Conservation (phyloP, 352 stramenopile species). For the Elongisporangium undulatum region DNA sequence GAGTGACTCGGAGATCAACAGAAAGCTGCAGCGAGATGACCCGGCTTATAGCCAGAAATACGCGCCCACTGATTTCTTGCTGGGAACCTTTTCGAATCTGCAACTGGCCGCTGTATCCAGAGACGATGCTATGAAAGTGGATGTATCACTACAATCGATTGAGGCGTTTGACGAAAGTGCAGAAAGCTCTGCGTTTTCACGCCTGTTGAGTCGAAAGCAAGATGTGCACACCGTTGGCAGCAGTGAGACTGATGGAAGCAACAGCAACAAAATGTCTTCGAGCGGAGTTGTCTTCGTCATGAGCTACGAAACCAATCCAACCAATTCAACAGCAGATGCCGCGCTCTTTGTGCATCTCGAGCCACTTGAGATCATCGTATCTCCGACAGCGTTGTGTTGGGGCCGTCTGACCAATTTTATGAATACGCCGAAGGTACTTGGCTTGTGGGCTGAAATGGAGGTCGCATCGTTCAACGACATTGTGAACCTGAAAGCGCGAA, state of each 20-base stretch:
- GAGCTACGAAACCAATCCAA: constrained; percentile 79
- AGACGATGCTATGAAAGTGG: constrained; percentile 68
- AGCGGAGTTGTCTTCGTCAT: constrained; percentile 70
- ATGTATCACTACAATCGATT: constrained; percentile 84
- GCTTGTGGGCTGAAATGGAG: constrained; percentile 84
- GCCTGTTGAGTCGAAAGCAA: constrained; percentile 71
- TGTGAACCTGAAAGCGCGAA: constrained; percentile 85
- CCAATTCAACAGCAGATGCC: constrained; percentile 59
- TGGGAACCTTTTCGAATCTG: constrained; percentile 73
- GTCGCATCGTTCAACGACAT: constrained; percentile 88
- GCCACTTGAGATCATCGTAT: constrained; percentile 83
- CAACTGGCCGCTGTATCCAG: constrained; percentile 66
- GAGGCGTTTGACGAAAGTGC: constrained; percentile 85
- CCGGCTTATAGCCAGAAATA: constrained; percentile 63
- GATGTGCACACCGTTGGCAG: constrained; percentile 20
- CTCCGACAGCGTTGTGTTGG: constrained; percentile 81
- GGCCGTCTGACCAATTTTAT: constrained; percentile 65
- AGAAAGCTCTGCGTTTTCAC: constrained; percentile 79
- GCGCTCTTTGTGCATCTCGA: constrained; percentile 82
- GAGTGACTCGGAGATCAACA: constrained; percentile 72
- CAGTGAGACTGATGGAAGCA: constrained; percentile 45
- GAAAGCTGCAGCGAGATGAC: constrained; percentile 54
- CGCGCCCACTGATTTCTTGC: constrained; percentile 67
- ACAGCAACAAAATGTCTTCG: constrained; percentile 51
- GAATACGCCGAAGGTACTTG: constrained; percentile 71